These are phyloP conservation scores for Plasmodium coatneyi DNA, from an alignment of 169 alveolate species.

Conservation along the genomic window DNA sequence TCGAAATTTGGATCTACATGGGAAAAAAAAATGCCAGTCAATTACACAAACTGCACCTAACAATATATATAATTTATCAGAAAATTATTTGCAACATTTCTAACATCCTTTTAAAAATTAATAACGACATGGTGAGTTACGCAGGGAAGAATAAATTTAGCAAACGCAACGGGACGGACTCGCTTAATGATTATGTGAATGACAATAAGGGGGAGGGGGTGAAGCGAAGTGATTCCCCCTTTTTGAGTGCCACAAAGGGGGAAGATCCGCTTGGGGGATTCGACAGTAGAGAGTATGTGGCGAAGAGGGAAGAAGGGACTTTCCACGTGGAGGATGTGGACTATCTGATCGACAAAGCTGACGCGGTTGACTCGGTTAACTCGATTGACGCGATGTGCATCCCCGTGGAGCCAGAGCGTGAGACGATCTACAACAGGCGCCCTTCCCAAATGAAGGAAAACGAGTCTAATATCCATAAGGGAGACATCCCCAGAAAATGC, in stretches of 20 bases:
- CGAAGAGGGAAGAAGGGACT: not conserved
- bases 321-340: not conserved
- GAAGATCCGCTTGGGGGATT: not conserved
- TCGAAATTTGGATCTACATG: slow-evolving; percentile 46
- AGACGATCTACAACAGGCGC: not conserved
- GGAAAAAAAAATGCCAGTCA: slow-evolving; percentile 36
- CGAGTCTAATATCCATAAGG: not conserved
- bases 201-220: not conserved
- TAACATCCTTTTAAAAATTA: slow-evolving; percentile 45
- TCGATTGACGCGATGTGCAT: not conserved
- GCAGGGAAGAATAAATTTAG: not conserved
- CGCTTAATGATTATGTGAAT: slow-evolving; percentile 36
- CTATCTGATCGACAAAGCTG: not conserved
- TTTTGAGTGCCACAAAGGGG: not conserved
- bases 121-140: slow-evolving; percentile 21
- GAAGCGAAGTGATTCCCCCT: not conserved
- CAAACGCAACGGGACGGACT: slow-evolving; percentile 30
- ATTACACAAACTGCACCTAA: slow-evolving; percentile 60
- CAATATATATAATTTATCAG: slow-evolving; percentile 62
- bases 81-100: slow-evolving; percentile 60
- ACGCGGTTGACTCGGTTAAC: no score
- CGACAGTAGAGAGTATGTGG: not conserved
- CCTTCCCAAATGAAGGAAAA: not conserved
- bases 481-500: not conserved
- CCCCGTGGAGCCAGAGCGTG: not conserved